Conservation (phyloP, 2,329 filamentous ascomycete genomes). For the Phialophora macrospora region DNA sequence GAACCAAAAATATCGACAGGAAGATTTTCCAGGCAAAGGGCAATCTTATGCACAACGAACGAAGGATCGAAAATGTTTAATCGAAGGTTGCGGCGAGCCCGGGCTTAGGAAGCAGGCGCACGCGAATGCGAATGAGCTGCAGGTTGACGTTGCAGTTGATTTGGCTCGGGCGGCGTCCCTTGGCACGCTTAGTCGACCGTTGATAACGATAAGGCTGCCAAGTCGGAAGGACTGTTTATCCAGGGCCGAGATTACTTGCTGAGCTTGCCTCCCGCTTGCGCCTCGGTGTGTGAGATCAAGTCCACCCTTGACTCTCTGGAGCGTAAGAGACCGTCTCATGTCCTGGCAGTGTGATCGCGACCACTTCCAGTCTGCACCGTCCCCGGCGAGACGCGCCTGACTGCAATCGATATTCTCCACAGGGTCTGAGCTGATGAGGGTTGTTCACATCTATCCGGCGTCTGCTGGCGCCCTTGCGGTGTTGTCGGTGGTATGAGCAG, state of each 20-base stretch:
- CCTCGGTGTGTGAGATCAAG: too few species aligned
- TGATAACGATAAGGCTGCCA: constrained; percentile 25
- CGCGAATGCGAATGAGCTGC: constrained; percentile 8
- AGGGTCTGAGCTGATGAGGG: neutral
- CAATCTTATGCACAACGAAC: neutral
- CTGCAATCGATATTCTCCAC: neutral
- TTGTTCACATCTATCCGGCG: neutral
- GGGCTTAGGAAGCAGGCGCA: constrained; percentile 16
- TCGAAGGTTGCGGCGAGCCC: constrained; percentile 20
- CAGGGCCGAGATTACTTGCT: constrained; percentile 5
- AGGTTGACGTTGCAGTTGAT: constrained; percentile 16
- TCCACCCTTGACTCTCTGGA: too few species aligned
- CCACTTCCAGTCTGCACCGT: neutral
- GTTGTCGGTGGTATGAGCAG: neutral
- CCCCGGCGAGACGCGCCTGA: neutral
- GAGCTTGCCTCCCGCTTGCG: too few species aligned
- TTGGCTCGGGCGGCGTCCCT: neutral
- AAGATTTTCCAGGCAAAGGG: neutral
- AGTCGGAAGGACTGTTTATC: constrained; percentile 11
- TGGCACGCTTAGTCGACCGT: neutral
- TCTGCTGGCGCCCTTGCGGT: too few species aligned
- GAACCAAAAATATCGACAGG: constrained; percentile 1
- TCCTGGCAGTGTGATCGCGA: neutral
- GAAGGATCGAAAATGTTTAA: neutral
- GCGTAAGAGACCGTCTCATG: too few species aligned